Conservation (phyloP, 345 rosid species). For the Eucalyptus melliodora region DNA sequence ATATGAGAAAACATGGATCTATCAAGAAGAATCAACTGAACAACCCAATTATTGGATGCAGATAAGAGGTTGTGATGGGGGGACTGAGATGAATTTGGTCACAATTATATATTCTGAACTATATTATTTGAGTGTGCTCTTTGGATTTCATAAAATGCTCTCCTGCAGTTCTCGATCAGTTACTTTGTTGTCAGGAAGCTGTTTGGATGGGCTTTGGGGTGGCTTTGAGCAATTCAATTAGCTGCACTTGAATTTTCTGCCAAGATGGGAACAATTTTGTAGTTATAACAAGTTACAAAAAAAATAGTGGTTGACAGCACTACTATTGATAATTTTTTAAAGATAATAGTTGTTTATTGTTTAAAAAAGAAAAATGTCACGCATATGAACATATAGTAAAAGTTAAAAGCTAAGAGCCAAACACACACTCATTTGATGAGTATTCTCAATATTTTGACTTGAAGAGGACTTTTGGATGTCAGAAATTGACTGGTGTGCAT, state of each 20-base stretch:
- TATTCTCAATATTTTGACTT: neutral
- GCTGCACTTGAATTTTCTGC: neutral
- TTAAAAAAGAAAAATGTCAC: neutral
- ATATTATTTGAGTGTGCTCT: neutral
- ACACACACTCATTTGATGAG: neutral
- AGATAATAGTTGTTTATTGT: neutral
- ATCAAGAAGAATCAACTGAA: neutral
- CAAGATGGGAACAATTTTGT: neutral
- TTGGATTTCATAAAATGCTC: neutral
- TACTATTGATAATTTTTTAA: neutral
- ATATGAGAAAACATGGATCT: neutral
- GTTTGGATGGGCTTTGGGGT: neutral
- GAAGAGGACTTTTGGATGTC: neutral
- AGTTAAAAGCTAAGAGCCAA: neutral
- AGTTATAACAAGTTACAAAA: neutral
- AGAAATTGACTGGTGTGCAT: neutral
- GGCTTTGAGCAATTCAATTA: neutral
- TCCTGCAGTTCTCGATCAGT: neutral
- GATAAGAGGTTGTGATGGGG: neutral
- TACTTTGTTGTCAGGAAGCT: neutral
- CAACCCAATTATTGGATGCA: neutral
- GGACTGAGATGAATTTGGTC: neutral
- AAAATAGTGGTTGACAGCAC: neutral
- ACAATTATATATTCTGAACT: neutral
- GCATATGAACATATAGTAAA: neutral